Evolutionary conservation across 306 rosid species (phyloP), one percentile per base, ranked within the genome.

Genomic region (Canavalia ensiformis): DNA sequence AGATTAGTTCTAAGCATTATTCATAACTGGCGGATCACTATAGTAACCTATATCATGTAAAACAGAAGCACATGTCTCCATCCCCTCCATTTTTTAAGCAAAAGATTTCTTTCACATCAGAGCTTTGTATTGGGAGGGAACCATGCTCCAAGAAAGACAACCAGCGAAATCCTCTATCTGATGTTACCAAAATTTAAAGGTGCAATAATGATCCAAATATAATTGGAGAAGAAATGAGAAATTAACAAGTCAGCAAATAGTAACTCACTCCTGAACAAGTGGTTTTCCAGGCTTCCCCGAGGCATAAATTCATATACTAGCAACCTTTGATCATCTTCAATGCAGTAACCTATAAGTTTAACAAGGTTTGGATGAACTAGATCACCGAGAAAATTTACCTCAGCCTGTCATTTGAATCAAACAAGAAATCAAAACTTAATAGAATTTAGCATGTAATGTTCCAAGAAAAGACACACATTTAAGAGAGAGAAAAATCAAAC

Each of bases 261-360:
- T 18, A 33, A 71, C 97, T 9, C 84, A 93, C 97, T 93, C 87
- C 97, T 84, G 87, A 93, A 93, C 55, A 93, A 90, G 85, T 93
- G 97, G 86, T 93, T 93, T 87, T 93, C 97, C 88, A 93, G 85
- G 90, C 97, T 93, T 81, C 97, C 97, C 71, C 97, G 88, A 60
- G 96, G 97, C 97, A 93, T 91, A 87, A 93, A 93, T 82, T 93
- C 96, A 69, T 93, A 93, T 31, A 90, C 97, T 37, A 93, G 91
- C 79, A 93, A 81, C 81, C 97, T 86, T 83, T 93, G 97, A 87
- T 93, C 91, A 83, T 93, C 97, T 82, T 93, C 97, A 72, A 88
- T 91, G 85, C 92, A 93, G 86, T 93, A 93, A 69, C 97, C 97
- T 31, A 93, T 86, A 71, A 93, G 97, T 81, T 90, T 93, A 74